Conservation (phyloP, 1,284 basidiomycete genomes). For the Apiotrichum brassicae region DNA sequence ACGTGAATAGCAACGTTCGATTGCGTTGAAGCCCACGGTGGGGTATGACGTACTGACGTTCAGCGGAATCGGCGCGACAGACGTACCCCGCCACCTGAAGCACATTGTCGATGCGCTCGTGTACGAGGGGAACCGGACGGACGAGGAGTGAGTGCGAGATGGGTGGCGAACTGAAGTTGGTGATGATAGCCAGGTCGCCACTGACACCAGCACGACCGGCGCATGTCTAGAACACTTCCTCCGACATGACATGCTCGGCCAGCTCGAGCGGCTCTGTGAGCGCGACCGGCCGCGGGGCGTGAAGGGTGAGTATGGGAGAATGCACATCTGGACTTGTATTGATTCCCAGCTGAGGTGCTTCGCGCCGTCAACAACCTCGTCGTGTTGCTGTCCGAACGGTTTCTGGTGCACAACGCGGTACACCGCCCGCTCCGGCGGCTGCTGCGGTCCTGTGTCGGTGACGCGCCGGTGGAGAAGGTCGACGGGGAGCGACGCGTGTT, state of each 20-base stretch:
- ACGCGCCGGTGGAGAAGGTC: conserved; percentile 66
- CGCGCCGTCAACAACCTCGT: conserved; percentile 80
- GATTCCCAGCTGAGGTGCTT: conserved; percentile 61
- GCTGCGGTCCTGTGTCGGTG: conserved; percentile 82
- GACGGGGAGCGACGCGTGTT: conserved; percentile 65
- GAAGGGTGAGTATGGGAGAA: conserved; percentile 48
- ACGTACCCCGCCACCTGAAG: conserved; percentile 68
- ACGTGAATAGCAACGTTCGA: too few relatives aligned
- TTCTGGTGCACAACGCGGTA: conserved; percentile 81
- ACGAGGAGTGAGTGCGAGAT: conserved; percentile 64
- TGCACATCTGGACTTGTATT: not conserved
- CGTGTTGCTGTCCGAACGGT: conserved; percentile 78
- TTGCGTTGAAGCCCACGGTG: too few relatives aligned
- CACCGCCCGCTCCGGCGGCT: conserved; percentile 81
- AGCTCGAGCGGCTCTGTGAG: conserved; percentile 78
- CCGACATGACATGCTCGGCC: conserved; percentile 77
- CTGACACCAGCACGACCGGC: conserved; percentile 61
- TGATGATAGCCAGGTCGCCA: not conserved
- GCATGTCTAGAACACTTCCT: conserved; percentile 84
- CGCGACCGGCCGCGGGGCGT: conserved; percentile 74
- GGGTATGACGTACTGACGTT: conserved; percentile 58
- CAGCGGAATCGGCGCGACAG: conserved; percentile 72
- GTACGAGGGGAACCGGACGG: conserved; percentile 70
- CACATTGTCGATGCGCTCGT: conserved; percentile 84
- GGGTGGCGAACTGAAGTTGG: not conserved